Percentiles rank a stretch among this genome's conserved stretches.
These are phyloP conservation scores for Picea glauca DNA, from an alignment of 75 land plant genomes.

Conservation along the genomic window DNA sequence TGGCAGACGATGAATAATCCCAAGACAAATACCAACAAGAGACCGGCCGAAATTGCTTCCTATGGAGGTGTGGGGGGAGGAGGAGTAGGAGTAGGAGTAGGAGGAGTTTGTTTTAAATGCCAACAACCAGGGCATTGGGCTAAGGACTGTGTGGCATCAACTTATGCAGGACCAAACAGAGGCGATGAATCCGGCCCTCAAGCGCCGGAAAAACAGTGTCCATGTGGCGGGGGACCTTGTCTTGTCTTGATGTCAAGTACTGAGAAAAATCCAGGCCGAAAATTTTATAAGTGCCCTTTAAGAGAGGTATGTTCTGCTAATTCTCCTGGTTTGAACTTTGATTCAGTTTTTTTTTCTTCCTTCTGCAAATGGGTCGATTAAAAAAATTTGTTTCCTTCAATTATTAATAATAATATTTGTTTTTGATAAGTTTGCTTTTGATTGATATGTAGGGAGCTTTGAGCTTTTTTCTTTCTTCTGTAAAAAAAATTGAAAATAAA, in stretches of 20 bases:
- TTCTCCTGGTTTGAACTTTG: too few species aligned
- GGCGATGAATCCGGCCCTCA: not conserved
- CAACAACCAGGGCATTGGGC: conserved; percentile 55
- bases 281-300: conserved; percentile 46
- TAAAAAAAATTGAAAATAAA: too few species aligned
- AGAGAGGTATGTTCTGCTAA: conserved; percentile 19
- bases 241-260: conserved; percentile 42
- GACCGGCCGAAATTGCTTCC: not conserved
- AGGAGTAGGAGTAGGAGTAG: conserved; percentile 5
- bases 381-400: too few species aligned
- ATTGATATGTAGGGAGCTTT: too few species aligned
- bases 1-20: conserved; percentile 23
- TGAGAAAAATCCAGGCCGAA: conserved; percentile 45
- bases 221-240: conserved; percentile 38
- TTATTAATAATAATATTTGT: too few species aligned
- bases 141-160: conserved; percentile 31
- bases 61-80: not conserved
- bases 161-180: conserved; percentile 12
- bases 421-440: too few species aligned
- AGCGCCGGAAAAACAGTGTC: conserved; percentile 30
- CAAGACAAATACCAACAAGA: not conserved
- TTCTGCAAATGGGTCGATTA: too few species aligned
- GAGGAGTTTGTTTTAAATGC: conserved; percentile 34
- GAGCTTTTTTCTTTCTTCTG: too few species aligned
- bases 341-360: too few species aligned